phyloP scores from a whole-genome alignment of 495 filamentous ascomycete species.

The Poronia punctata region DNA sequence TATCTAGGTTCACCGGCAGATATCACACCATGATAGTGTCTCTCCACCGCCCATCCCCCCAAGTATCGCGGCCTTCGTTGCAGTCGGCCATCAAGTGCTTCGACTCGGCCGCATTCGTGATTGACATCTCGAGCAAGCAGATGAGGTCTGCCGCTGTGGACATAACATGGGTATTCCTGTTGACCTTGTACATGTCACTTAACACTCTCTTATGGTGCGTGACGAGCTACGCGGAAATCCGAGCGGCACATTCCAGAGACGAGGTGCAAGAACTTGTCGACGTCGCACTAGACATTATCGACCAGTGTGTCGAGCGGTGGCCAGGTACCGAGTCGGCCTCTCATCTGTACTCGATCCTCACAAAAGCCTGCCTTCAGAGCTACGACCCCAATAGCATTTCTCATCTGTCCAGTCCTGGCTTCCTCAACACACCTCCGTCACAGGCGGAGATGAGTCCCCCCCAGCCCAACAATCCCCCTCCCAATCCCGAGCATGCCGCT shows the following conservation, averaged over 20 bases:
- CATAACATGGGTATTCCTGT: constrained; percentile 85
- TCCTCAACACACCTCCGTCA: constrained; percentile 57
- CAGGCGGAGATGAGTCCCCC: constrained; percentile 39
- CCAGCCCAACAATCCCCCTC: too few relatives aligned
- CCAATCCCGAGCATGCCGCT: too few relatives aligned
- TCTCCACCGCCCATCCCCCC: constrained; percentile 79
- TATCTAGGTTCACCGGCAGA: constrained; percentile 65
- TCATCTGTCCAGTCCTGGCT: constrained; percentile 46
- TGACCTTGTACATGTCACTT: constrained; percentile 77
- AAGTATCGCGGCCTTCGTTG: constrained; percentile 74
- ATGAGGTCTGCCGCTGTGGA: constrained; percentile 68
- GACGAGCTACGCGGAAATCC: constrained; percentile 70
- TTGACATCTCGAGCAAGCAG: constrained; percentile 68
- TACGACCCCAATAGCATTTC: constrained; percentile 57
- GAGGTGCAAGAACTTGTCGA: constrained; percentile 66
- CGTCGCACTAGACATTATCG: constrained; percentile 65
- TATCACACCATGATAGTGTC: constrained; percentile 80
- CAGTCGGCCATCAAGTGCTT: constrained; percentile 71
- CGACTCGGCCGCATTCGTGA: constrained; percentile 71
- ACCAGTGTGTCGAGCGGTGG: constrained; percentile 73
- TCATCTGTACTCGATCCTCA: constrained; percentile 69
- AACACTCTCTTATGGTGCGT: constrained; percentile 85
- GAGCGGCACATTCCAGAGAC: constrained; percentile 56
- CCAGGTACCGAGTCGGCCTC: constrained; percentile 80
- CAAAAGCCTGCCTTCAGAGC: constrained; percentile 74